Percentiles rank a stretch among this genome's conserved stretches.
Evolutionary conservation across 805 yeast species (phyloP).

Genomic region (Barnettozyma botsteinii): DNA sequence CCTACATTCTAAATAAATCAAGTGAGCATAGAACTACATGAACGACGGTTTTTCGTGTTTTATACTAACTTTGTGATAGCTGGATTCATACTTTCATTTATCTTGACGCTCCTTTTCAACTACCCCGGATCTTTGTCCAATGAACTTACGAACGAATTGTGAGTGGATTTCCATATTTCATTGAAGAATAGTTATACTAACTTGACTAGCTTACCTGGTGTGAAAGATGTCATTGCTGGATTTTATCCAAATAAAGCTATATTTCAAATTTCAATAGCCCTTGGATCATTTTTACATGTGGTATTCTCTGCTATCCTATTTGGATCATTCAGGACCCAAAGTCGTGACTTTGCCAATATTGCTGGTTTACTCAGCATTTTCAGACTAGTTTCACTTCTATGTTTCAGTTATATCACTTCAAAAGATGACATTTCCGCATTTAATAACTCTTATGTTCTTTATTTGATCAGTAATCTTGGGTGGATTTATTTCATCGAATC

Average conservation of each 20-base stretch:
- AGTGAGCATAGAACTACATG: slow-evolving; percentile 1
- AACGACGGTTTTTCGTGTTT: too few species aligned
- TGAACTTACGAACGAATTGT: slow-evolving; percentile 17
- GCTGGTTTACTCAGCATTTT: neutral
- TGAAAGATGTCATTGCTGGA: slow-evolving; percentile 11
- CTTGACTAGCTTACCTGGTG: slow-evolving; percentile 12
- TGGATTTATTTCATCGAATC: slow-evolving; percentile 12
- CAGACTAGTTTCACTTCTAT: slow-evolving; percentile 8
- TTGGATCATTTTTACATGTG: slow-evolving; percentile 10
- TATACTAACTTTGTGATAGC: slow-evolving; percentile 1
- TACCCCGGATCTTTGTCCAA: slow-evolving; percentile 8
- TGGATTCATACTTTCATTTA: slow-evolving; percentile 10
- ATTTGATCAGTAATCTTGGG: slow-evolving; percentile 2
- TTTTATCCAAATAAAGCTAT: slow-evolving; percentile 15
- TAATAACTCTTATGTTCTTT: slow-evolving; percentile 10
- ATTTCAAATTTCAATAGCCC: slow-evolving; percentile 13
- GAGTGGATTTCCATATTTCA: neutral
- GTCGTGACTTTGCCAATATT: neutral
- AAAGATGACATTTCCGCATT: slow-evolving; percentile 8
- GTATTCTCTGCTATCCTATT: neutral
- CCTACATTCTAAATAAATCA: slow-evolving; percentile 7
- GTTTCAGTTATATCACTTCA: slow-evolving; percentile 10
- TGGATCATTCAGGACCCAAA: neutral
- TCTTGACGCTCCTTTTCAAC: slow-evolving; percentile 10
- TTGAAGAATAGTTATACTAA: neutral